Evolutionary conservation across 73 alveolate species (phyloP), one percentile per base, ranked within the genome.

Genomic region (Paramecium octaurelia): DNA sequence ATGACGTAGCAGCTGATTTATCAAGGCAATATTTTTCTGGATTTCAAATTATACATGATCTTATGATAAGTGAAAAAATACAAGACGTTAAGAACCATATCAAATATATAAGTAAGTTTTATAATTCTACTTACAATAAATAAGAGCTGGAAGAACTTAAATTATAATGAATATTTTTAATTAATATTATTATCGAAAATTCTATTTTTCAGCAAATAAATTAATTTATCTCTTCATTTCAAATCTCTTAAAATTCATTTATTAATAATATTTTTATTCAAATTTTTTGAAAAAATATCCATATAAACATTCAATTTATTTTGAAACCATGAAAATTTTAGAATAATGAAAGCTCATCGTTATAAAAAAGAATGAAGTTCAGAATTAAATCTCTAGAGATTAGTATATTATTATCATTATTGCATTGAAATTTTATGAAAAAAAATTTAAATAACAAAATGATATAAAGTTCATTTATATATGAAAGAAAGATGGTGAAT

Each of bases 71-170:
- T 44, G 91, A 80, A 80, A 80, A 80, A 43, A 80, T 80, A 34
- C 24, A 80, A 80, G 91, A 80, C 44, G 91, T 80, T 20, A 80
- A 80, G 46, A 80, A 80, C 57, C 91, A 80, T 44, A 21, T 80
- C 12, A 80, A 80, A 64, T 80, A 80, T 23, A 80, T 80, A 43
- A 80, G 91, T 48, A 80, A 80, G 24, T 80, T 80, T 35, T 80
- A 80, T 21, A 80, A 80, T 24, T 80, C 91, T 23, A 80, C 91
- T 44, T 80, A 43, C 18, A 80, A 80, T 64, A 24, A 43, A 20
- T 42, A 80, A 35, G 91, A 80, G 57, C 57, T 80, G n/a, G 91
- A 34, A 1, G 91, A 80, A 64, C 91, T 80, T 23, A 80, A 80
- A 80, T 20, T 80, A 46, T 43, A 73, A 73, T 73, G 87, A 73